A percentile compares a stretch with the other conserved stretches of the same genome.
Evolutionary conservation across 2,329 filamentous ascomycete species (phyloP).

Genomic region (Sarocladium brachiariae): DNA sequence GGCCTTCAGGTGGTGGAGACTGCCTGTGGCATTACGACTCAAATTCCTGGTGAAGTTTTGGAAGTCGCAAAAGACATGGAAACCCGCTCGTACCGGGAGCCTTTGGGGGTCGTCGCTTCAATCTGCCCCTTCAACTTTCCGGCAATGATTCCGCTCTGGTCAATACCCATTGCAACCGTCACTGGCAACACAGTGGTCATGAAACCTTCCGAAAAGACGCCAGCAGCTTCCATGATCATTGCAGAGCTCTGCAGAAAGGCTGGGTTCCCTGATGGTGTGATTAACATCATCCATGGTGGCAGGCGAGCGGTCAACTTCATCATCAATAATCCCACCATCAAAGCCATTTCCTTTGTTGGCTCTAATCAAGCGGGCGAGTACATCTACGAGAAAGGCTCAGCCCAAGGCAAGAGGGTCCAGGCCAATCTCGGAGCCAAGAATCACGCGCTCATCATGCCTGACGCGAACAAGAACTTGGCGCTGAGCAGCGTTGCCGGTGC

Average conservation of each 20-base stretch:
- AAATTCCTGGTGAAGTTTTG: constrained; percentile 66
- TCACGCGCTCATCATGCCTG: constrained; percentile 70
- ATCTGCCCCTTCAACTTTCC: constrained; percentile 82
- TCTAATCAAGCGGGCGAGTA: constrained; percentile 78
- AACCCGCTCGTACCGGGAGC: constrained; percentile 68
- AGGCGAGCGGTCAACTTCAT: constrained; percentile 74
- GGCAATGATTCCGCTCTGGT: constrained; percentile 81
- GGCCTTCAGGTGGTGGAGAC: constrained; percentile 72
- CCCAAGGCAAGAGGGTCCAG: constrained; percentile 75
- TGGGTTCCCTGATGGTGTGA: constrained; percentile 67
- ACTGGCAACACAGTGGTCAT: constrained; percentile 73
- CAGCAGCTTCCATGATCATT: constrained; percentile 72
- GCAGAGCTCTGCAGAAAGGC: constrained; percentile 68
- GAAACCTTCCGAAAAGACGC: constrained; percentile 75
- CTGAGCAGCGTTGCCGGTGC: constrained; percentile 71
- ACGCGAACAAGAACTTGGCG: constrained; percentile 76
- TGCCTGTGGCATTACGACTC: constrained; percentile 64
- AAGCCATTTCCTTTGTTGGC: constrained; percentile 74
- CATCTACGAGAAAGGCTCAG: constrained; percentile 65
- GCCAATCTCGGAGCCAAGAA: constrained; percentile 80
- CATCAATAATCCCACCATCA: constrained; percentile 69
- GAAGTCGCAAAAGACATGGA: constrained; percentile 80
- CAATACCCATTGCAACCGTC: constrained; percentile 68
- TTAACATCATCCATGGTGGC: constrained; percentile 70
- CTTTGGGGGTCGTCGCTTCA: constrained; percentile 66